Conservation (phyloP, 768 basidiomycete species). For the Amanita inopinata region DNA sequence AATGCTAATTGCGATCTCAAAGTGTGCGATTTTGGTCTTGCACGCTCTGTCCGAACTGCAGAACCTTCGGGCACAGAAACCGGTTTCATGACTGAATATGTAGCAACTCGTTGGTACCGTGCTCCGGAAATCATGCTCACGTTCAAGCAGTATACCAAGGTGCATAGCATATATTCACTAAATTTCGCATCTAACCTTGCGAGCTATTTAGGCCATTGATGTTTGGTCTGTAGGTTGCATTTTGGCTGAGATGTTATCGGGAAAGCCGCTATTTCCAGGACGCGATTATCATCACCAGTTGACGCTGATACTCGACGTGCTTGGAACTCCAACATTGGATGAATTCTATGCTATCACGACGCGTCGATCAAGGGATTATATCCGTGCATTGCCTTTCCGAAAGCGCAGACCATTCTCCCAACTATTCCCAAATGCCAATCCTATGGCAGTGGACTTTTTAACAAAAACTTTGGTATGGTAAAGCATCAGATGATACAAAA, state of each 20-base stretch:
- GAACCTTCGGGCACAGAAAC: conserved; percentile 78
- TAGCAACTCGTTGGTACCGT: conserved; percentile 97
- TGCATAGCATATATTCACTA: conserved; percentile 21
- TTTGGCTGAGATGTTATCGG: conserved; percentile 94
- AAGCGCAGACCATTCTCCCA: conserved; percentile 75
- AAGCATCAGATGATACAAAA: conserved; percentile 1
- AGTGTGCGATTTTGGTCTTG: conserved; percentile 92
- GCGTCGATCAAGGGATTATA: conserved; percentile 86
- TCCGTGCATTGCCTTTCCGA: conserved; percentile 88
- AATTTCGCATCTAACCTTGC: conserved; percentile 6
- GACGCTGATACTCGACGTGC: conserved; percentile 89
- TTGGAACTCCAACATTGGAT: conserved; percentile 94
- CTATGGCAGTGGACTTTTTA: conserved; percentile 56
- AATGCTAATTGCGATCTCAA: conserved; percentile 97
- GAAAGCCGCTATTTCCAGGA: conserved; percentile 94
- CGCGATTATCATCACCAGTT: conserved; percentile 96
- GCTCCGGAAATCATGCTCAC: conserved; percentile 99
- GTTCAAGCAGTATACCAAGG: conserved; percentile 97
- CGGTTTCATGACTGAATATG: conserved; percentile 95
- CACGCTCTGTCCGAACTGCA: conserved; percentile 80
- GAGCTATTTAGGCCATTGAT: conserved; percentile 56
- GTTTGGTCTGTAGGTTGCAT: conserved; percentile 86
- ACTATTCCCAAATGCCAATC: conserved; percentile 87
- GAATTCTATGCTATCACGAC: conserved; percentile 98
- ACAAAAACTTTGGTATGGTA: conserved; percentile 68